These are phyloP conservation scores for Pythium vanterpoolii DNA, from an alignment of 352 stramenopile genomes.

Conservation along the genomic window DNA sequence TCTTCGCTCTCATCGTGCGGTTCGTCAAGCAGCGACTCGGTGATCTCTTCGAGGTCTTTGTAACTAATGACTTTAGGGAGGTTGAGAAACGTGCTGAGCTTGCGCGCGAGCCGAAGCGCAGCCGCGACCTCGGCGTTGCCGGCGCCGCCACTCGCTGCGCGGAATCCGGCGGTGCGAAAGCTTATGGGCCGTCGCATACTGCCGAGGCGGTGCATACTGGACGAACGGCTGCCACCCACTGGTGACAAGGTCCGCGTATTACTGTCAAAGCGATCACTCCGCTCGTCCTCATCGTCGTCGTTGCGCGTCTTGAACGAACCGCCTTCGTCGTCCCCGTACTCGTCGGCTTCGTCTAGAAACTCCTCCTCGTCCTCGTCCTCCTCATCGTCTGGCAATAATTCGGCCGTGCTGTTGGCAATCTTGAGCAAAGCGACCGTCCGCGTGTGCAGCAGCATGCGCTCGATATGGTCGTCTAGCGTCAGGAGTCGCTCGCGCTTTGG, in stretches of 20 bases:
- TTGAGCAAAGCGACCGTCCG: conserved; percentile 66
- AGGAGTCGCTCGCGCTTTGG: conserved; percentile 18
- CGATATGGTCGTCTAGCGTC: conserved; percentile 67
- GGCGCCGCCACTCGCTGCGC: conserved; percentile 9
- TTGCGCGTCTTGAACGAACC: background rate
- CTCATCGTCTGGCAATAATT: conserved; percentile 43
- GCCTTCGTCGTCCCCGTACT: conserved; percentile 13
- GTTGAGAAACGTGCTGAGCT: conserved; percentile 64
- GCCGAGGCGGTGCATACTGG: conserved; percentile 1
- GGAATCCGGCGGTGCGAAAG: conserved; percentile 31
- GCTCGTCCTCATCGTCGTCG: conserved; percentile 16
- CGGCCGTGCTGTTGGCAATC: conserved; percentile 71
- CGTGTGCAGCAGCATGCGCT: conserved; percentile 58
- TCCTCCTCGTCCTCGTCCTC: conserved; percentile 42
- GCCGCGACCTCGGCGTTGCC: conserved; percentile 30
- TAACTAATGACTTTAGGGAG: conserved; percentile 72
- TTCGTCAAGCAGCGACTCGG: conserved; percentile 62
- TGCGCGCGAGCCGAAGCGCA: conserved; percentile 50
- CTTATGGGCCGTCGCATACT: conserved; percentile 11
- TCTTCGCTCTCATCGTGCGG: conserved; percentile 43
- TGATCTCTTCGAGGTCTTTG: conserved; percentile 71
- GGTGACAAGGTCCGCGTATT: background rate
- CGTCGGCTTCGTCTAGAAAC: conserved; percentile 21
- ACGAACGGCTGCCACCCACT: background rate
- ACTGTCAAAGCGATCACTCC: background rate